Evolutionary conservation across 306 rosid species (phyloP).

Genomic region (Cucurbita pepo): DNA sequence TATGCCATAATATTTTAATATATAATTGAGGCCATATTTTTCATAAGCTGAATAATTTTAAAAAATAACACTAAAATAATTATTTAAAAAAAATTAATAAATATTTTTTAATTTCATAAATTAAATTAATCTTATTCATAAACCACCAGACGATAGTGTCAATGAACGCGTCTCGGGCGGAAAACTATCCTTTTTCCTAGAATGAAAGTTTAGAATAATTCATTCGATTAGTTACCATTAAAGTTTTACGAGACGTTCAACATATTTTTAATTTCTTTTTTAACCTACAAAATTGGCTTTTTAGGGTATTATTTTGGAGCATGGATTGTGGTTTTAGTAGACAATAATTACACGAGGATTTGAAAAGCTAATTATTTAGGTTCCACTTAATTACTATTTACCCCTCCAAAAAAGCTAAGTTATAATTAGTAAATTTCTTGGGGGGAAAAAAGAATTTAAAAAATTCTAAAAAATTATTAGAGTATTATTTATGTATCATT

Average conservation of each 20-base stretch:
- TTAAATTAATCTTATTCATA: too few species aligned
- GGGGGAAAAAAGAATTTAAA: neutral
- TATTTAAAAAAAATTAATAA: neutral
- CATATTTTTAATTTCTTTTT: neutral
- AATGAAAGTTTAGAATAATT: too few species aligned
- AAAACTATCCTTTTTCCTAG: too few species aligned
- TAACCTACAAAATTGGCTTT: neutral
- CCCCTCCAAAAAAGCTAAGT: neutral
- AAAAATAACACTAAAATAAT: neutral
- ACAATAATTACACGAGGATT: too few species aligned
- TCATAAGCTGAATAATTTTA: too few species aligned
- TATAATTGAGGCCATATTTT: too few species aligned
- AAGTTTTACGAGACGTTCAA: neutral
- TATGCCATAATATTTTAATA: too few species aligned
- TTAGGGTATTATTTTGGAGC: neutral
- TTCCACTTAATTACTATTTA: neutral
- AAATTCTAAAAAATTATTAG: neutral
- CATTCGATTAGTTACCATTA: too few species aligned
- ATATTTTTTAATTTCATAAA: too few species aligned
- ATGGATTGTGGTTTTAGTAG: too few species aligned
- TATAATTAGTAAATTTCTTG: neutral
- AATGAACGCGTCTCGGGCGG: too few species aligned
- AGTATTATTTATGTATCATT: neutral
- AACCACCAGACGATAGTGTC: too few species aligned
- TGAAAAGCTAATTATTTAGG: neutral